Evolutionary conservation across 2,329 filamentous ascomycete genomes (phyloP), one percentile per base, ranked within the genome.

Genomic region (Mollisiaceae sp.): DNA sequence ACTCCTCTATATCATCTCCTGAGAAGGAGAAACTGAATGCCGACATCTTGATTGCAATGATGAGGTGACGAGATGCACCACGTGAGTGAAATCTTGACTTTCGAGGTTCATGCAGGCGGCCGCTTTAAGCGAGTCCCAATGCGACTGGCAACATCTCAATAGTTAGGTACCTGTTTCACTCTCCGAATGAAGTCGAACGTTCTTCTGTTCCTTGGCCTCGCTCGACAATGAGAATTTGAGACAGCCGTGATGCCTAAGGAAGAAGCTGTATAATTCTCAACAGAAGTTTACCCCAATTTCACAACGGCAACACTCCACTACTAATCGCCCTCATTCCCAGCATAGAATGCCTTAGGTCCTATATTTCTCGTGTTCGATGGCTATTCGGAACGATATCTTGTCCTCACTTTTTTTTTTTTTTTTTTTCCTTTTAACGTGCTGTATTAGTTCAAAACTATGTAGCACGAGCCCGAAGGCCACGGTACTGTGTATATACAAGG

Each of bases 1-100:
- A 78, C 36, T 81, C 80, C 68, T 88, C 85, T 80, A 89, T 90
- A 71, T 90, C 87, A 65, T 89, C 87, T 38, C 87, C 87, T 18
- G 82, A 80, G 73, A 89, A 89, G 20, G 82, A 83, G 72, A 90
- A 90, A 56, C 70, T 74, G 66, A 78, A 78, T 36, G 63, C 60
- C 57, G 74, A 71, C 74, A 76, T 76, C 56, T 68, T 69, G 68
- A 27, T 27, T 18, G 18, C 18, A 11, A 5, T 54, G 32, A 35
- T 59, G 18, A 41, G 22, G 60, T 63, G 32, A 43, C n/a, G 4
- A 27, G 32, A 27, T 59, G 43, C 59, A 62, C 60, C 59, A 62
- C 60, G 60, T 62, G 60, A 56, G 50, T 24, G 52, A 57, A 45
- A 22, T 35, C 32, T 32, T 27, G 50, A 18, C 11, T 9, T 41